Evolutionary conservation across 1,139 yeast species (phyloP), one percentile per base, ranked within the genome.

Genomic region (Pichia sp.): DNA sequence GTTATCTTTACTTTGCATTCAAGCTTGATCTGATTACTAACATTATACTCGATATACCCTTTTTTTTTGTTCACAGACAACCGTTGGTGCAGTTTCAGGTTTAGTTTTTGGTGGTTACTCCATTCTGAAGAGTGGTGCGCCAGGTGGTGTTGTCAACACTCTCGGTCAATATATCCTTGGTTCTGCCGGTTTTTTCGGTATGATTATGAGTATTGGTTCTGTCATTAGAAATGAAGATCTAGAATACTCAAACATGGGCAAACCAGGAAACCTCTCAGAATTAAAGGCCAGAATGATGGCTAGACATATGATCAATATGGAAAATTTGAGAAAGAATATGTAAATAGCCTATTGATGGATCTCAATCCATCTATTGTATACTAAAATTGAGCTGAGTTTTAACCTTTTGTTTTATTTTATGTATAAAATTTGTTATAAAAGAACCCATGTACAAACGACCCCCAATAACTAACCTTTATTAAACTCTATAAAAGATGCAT

Each of bases 71-170:
- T 32, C 44, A 38, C 45, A 69, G 72, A 71, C 92, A 41, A 82
- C 95, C 29, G 97, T 88, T 33, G 98, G 98, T 49, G 95, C 90
- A 26, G 94, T 95, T 61, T 90, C 92, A 39, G 98, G 98, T 49
- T 85, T 92, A 44, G 71, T 92, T 55, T 92, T 92, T 62, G 97
- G 97, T 51, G 95, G 96, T 29, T 81, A 86, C 60, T 84, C 97
- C 49, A 85, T 94, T 52, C 68, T 87, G 57, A 94, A 90, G 49
- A 81, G 85, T 54, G 99, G 99, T 16, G 99, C 98, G 44, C 85
- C 87, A 60, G 98, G 99, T 46, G 99, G 99, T 46, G 87, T 87
- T 49, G 84, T 92, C 81, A 82, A 96, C 69, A 90, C 97, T 5
- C 71, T 94, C 59, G 98, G 98, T 45, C 95, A 90, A 67, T 92